Base-by-base conservation (phyloP, 805 yeast genomes). In the Cyberlindnera suaveolens region DNA sequence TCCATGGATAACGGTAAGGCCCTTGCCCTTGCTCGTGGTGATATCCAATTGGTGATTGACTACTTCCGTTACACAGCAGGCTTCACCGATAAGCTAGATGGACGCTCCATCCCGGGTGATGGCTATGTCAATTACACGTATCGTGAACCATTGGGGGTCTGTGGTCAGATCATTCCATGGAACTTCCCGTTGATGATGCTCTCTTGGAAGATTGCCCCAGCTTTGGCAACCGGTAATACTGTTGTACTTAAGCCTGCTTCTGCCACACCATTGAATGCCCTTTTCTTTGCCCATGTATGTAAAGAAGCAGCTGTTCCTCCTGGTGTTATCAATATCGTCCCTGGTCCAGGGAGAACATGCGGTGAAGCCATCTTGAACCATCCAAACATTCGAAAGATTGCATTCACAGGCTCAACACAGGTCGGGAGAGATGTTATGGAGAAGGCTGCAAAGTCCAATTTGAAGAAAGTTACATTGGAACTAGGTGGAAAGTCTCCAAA, bases 81-180 rank as follows among this genome's bases (percentile, higher is more conserved):
- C 36, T 80, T 74, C 70, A 79, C 85, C 49, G 87, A 81, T 66
- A 80, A 81, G 64, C 58, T 80, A 43, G 72, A 70, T 52, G 93
- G 91, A 54, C 71, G 79, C 59, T 64, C 77, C 34, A 73, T 82
- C 39, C 75, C 79, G 53, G 75, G 86, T 37, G 87, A 85, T 9
- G 50, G 49, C 51, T 82, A 83, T 62, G 74, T 80, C 56, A 77
- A 74, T 53, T 83, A 73, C 68, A 78, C 85, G 43, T 71, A 75
- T 60, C 78, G 78, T 62, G 89, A 82, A 63, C 90, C 91, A 53
- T 64, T 83, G 51, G 91, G 90, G 62, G 85, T 83, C 33, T 82
- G 88, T 69, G 91, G 90, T 52, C 88, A 82, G 64, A 82, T 84
- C 50, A 83, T 84, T 49, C 90, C 91, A 61, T 84, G 90, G 90